Evolutionary conservation across 164 flowering plant genomes (phyloP), one percentile per base, ranked within the genome.

Genomic region (Vitis riparia): DNA sequence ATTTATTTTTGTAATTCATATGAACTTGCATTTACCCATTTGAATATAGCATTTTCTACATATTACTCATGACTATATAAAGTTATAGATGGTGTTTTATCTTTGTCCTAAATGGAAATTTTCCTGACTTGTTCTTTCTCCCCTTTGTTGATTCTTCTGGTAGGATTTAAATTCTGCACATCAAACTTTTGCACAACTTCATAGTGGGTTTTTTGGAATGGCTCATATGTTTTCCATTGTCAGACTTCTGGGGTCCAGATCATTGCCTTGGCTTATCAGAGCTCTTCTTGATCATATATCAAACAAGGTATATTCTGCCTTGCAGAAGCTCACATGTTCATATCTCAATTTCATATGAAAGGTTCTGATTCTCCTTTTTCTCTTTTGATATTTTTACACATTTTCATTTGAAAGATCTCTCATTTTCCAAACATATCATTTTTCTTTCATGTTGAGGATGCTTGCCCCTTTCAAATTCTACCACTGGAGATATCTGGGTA

Each of bases 211-310:
- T 77, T 88, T 96, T 76, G 99, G 99, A 59, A 79, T 91, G 49
- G 95, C 98, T 59, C 99, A 96, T 80, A 86, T 96, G 86, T 83
- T 86, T 76, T 80, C 97, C 60, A 82, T 92, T 51, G 90, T 87
- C 61, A 83, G 85, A 76, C 93, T 96, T 71, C 83, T 96, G 53
- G 98, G 98, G 49, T 78, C 93, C n/a, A 86, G 97, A 76, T 96
- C 99, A 60, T 81, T 96, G 80, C 99, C 99, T 30, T 96, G 97
- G 97, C 97, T 96, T 69, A 93, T 96, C 68, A 82, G 99, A 66
- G 98, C 94, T 44, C 83, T 96, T 14, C 84, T 96, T 23, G 99
- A 96, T 81, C 92, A 90, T 71, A 80, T 96, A 75, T 90, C 98
- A 73, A 89, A 84, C 55, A 95, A 89, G 93, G 99, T 91, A 78